Evolutionary conservation across 2,329 filamentous ascomycete species (phyloP).

Genomic region (Teratosphaeria viscida): DNA sequence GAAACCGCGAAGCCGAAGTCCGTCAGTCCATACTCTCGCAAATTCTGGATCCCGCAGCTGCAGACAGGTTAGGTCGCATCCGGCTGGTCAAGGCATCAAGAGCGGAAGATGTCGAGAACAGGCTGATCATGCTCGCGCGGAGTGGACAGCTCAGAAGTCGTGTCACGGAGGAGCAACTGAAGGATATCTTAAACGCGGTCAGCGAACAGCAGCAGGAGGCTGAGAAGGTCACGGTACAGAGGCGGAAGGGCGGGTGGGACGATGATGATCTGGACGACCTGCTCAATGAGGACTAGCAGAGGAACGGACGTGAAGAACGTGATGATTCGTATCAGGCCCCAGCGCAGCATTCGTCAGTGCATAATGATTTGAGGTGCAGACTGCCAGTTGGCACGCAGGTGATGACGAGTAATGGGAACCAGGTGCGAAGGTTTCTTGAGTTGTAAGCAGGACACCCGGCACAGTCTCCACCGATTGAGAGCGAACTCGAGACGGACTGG

Average conservation of each 20-base stretch:
- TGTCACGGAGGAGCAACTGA: constrained; percentile 86
- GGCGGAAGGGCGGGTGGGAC: constrained; percentile 76
- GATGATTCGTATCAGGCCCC: neutral
- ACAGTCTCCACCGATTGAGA: no score
- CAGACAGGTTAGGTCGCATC: constrained; percentile 87
- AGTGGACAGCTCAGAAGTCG: constrained; percentile 76
- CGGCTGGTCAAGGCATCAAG: constrained; percentile 89
- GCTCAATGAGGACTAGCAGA: constrained; percentile 39
- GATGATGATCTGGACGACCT: constrained; percentile 68
- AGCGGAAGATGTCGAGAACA: constrained; percentile 81
- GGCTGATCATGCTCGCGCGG: constrained; percentile 83
- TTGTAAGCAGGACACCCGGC: no score
- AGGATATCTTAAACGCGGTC: constrained; percentile 77
- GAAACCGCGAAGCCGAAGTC: constrained; percentile 50
- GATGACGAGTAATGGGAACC: no score
- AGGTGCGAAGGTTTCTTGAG: no score
- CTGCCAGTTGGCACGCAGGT: no score
- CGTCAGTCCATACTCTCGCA: constrained; percentile 72
- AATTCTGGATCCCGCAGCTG: constrained; percentile 88
- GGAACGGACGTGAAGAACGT: neutral
- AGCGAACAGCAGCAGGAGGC: constrained; percentile 61
- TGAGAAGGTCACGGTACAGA: constrained; percentile 75
- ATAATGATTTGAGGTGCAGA: neutral
- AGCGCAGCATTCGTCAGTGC: neutral
- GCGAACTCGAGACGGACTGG: no score